Conservation (phyloP, 2,329 filamentous ascomycete species). For the Thelonectria discophora region DNA sequence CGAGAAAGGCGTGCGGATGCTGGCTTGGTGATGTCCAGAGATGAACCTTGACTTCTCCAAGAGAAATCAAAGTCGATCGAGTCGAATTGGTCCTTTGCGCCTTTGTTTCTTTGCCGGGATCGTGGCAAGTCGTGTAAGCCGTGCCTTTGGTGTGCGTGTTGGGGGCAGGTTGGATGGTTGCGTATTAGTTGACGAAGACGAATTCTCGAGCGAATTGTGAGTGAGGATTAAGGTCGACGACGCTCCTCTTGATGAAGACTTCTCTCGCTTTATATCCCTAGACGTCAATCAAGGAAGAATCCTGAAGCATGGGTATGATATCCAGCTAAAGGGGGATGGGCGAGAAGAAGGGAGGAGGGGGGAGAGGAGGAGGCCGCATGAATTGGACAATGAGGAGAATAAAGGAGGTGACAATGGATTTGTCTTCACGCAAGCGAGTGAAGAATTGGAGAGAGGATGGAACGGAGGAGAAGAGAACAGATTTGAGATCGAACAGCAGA, state of each 20-base stretch:
- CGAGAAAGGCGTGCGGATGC: neutral
- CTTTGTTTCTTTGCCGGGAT: neutral
- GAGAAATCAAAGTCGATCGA: neutral
- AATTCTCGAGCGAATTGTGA: neutral
- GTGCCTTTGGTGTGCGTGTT: neutral
- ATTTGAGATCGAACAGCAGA: constrained; percentile 3
- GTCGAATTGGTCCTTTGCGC: constrained; percentile 8
- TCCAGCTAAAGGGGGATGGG: constrained; percentile 23
- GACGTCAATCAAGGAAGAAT: constrained; percentile 16
- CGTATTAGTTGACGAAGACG: neutral
- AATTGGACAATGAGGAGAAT: constrained; percentile 26
- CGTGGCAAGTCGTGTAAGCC: too few species aligned
- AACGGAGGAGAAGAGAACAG: constrained; percentile 16
- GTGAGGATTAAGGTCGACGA: neutral
- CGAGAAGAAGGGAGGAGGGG: constrained; percentile 28
- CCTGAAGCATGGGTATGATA: constrained; percentile 23
- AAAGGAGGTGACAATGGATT: constrained; percentile 18
- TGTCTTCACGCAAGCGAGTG: constrained; percentile 11
- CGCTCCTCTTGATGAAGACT: neutral
- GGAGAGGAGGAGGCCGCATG: constrained; percentile 34
- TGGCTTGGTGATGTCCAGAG: constrained; percentile 2
- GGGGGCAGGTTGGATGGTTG: neutral
- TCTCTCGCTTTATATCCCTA: constrained; percentile 19
- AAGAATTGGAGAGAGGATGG: constrained; percentile 14
- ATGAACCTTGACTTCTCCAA: neutral